Base-by-base conservation (phyloP, 257 asterid genomes). In the Mentha longifolia region DNA sequence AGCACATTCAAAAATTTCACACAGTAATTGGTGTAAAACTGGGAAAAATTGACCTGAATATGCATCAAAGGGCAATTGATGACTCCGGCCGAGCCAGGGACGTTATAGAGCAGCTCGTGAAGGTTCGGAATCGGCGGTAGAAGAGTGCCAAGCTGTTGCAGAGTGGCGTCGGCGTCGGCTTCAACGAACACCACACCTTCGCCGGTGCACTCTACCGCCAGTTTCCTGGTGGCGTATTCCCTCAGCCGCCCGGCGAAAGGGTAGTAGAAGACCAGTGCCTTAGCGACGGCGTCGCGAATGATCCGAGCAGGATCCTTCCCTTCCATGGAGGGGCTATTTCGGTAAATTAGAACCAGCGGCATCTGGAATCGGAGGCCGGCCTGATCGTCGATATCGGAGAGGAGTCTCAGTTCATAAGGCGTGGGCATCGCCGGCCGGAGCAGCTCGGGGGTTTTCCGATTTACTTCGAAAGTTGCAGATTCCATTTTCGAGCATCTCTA, bases 371-470 rank as follows among this genome's bases (percentile, higher is more conserved):
- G 86, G 11, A 85, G 88, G 9, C 85, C 83, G 43, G 0, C 92
- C 60, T 85, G 92, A 52, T 87, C 91, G 70, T 87, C 93, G 57
- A 89, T 80, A 49, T 89, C 93, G 35, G 96, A 89, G 63, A 89
- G 87, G 59, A 54, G 76, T 41, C 83, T 85, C 74, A 74, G 25
- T 19, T 78, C 91, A 6, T 74, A 78, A 0, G 96, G 96, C 0
- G 93, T 89, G 0, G 89, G 81, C 72, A 75, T 65, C 2, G 88
- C 85, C 22, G 94, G 92, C 67, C 70, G 78, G 70, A 89, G 71
- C 7, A 89, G 85, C 69, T 76, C 86, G 1, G 94, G 81, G 17
- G 4, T 30, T 60, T 57, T 55, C 56, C 94, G 62, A 2, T 50
- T 83, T 16, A 89, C 88, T 9, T 77, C 71, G 85, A 89, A 85